Evolutionary conservation across 345 rosid species (phyloP), one percentile per base, ranked within the genome.

Genomic region (Bruguiera sexangula): DNA sequence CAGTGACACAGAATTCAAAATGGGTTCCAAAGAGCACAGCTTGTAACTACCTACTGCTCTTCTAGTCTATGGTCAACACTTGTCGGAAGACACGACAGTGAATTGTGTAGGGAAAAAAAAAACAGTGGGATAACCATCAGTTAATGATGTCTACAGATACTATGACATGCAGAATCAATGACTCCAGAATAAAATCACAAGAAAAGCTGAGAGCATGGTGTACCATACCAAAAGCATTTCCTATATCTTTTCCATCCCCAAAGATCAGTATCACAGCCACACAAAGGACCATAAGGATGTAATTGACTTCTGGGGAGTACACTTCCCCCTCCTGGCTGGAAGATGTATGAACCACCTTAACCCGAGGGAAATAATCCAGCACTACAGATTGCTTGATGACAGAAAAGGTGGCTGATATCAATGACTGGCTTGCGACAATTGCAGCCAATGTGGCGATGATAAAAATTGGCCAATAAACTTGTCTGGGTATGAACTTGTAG

Each of bases 321-420:
- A 90, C 93, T 82, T 93, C 96, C 51, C 97, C 97, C 30, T 90
- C 96, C 70, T 87, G 84, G 60, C 72, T 89, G 15, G 85, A 66
- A 37, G 92, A 90, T 31, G 97, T 93, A 73, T 90, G 98, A 26
- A 93, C 89, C 26, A 93, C 92, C 83, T 87, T 93, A 53, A 93
- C 93, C 48, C 96, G 80, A 9, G 98, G 98, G 63, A 93, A 91
- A 78, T 91, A 90, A 63, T 91, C 96, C 61, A 90, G 87, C 9
- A 89, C 91, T 29, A 90, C 89, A 16, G 97, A 90, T 78, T 93
- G 98, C 85, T 90, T 89, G 84, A 93, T 83, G 32, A 93, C 75
- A 22, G 94, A 93, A 73, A 93, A 93, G 15, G 98, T 87, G 11
- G 98, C 96, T 2, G 98, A 93, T 77, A 93, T 89, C 31, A 92